Conservation (phyloP, 805 yeast genomes). For the Metschnikowia gelsemii region DNA sequence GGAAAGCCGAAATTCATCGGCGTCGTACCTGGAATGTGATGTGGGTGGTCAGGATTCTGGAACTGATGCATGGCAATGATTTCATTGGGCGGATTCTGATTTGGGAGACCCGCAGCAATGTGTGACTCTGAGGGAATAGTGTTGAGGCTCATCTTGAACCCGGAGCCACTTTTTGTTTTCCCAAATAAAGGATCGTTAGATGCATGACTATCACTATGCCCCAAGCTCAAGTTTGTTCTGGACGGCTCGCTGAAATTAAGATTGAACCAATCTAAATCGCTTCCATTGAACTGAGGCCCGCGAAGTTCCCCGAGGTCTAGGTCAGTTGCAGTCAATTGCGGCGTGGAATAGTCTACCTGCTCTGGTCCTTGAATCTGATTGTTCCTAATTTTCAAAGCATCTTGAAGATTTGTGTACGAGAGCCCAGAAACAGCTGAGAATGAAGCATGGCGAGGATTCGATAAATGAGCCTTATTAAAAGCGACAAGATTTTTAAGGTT, state of each 20-base stretch:
- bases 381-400: slow-evolving; percentile 36
- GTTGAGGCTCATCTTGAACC: slow-evolving; percentile 16
- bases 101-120: slow-evolving; percentile 5
- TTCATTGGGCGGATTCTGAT: slow-evolving; percentile 21
- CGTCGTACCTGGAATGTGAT: slow-evolving; percentile 41
- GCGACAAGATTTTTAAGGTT: slow-evolving; percentile 11
- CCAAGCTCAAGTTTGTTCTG: background rate
- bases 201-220: background rate
- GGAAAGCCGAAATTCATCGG: slow-evolving; percentile 35
- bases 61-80: slow-evolving; percentile 28
- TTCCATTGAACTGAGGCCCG: slow-evolving; percentile 34
- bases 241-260: slow-evolving; percentile 10
- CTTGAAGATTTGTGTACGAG: slow-evolving; percentile 56
- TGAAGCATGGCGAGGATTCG: slow-evolving; percentile 50
- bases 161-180: slow-evolving; percentile 2
- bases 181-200: background rate
- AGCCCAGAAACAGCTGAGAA: slow-evolving; percentile 62
- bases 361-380: slow-evolving; percentile 52
- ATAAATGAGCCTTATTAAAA: background rate
- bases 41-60: slow-evolving; percentile 39
- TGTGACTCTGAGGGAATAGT: slow-evolving; percentile 20
- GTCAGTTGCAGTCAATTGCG: slow-evolving; percentile 60
- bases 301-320: slow-evolving; percentile 31
- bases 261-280: slow-evolving; percentile 29
- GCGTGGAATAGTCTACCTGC: slow-evolving; percentile 80